Base-by-base conservation (phyloP, 306 rosid genomes). In the Cucurbita maxima region DNA sequence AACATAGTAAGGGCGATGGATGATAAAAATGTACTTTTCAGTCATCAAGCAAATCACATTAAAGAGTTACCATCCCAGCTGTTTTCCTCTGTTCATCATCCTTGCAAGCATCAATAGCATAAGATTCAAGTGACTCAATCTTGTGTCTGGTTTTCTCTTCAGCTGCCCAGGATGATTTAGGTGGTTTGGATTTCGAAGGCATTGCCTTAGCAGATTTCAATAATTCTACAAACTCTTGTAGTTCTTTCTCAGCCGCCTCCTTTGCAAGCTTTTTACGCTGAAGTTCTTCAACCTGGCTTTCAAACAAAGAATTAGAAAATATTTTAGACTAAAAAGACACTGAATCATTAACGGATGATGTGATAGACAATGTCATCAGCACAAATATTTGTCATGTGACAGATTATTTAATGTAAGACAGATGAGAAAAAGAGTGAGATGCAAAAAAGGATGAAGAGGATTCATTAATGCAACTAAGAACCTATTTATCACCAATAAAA, bases 231-330 rank as follows among this genome's bases (percentile, higher is more conserved):
- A 91, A 89, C 75, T 88, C 90, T 77, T 78, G 66, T 45, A 86
- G 80, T 77, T 91, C 97, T 82, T 88, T 88, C 84, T 89, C 93
- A 78, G 97, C 89, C 9, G 86, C 92, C 76, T 91, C 96, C 84
- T 83, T 95, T 75, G 83, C 88, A 52, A 82, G 78, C 88, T 91
- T 95, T 86, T 81, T 83, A 25, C 75, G 88, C 68, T 81, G 79
- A 74, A 91, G 96, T 79, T 95, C 96, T 79, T 91, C 91, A 52
- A 91, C 99, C 99, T 95, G 73, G 79, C 81, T 76, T 84, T 71
- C 43, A 74, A 58, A 8, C 56, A 57, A 41, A 58, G 53, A 58
- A 75, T 76, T 69, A 76, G 53, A 57, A 18, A 44, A 19, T 16
- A 73, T 41, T 18, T 36, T 56, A 72, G 51, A 73, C 14, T 40